These are phyloP conservation scores for Chaetomium fimeti DNA, from an alignment of 495 filamentous ascomycete species.

Conservation along the genomic window DNA sequence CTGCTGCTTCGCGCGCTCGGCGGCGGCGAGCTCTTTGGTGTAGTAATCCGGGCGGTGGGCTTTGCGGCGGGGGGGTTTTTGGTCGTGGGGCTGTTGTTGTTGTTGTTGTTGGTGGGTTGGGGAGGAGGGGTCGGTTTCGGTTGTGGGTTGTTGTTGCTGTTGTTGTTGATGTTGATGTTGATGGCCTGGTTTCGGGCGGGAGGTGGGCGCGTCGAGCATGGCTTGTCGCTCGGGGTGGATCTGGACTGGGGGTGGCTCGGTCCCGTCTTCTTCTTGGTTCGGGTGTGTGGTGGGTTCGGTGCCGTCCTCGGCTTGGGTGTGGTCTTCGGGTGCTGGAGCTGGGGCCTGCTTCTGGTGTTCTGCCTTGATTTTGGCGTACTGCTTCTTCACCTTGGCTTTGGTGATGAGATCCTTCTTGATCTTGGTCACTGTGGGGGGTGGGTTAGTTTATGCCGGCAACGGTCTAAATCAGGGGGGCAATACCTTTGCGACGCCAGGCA, in stretches of 20 bases:
- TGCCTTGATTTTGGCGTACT: conserved; percentile 82
- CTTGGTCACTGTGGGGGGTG: conserved; percentile 66
- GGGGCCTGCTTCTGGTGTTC: conserved; percentile 35
- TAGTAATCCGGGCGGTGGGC: conserved; percentile 68
- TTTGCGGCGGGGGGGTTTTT: conserved; percentile 20
- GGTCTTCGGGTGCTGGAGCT: conserved; percentile 19
- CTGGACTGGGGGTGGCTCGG: conserved; percentile 69
- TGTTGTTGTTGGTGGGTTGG: conserved; percentile 21
- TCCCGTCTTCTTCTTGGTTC: conserved; percentile 9
- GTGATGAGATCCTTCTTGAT: conserved; percentile 88
- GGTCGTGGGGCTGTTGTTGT: neutral
- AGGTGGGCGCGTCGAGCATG: conserved; percentile 51
- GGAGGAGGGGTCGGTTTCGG: conserved; percentile 44
- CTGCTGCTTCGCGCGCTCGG: conserved; percentile 58
- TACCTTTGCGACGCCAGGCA: conserved; percentile 85
- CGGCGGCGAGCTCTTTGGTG: conserved; percentile 70
- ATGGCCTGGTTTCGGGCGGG: too few species aligned
- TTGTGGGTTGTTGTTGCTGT: conserved; percentile 17
- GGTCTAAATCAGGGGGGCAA: neutral
- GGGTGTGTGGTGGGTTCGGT: conserved; percentile 28
- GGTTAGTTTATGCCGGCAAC: conserved; percentile 12
- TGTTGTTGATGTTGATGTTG: too few species aligned
- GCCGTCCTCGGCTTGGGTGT: conserved; percentile 19
- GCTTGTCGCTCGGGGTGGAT: conserved; percentile 72
- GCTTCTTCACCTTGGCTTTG: conserved; percentile 91